Conservation (phyloP, 2,329 filamentous ascomycete species). For the Stagonosporopsis vannaccii region DNA sequence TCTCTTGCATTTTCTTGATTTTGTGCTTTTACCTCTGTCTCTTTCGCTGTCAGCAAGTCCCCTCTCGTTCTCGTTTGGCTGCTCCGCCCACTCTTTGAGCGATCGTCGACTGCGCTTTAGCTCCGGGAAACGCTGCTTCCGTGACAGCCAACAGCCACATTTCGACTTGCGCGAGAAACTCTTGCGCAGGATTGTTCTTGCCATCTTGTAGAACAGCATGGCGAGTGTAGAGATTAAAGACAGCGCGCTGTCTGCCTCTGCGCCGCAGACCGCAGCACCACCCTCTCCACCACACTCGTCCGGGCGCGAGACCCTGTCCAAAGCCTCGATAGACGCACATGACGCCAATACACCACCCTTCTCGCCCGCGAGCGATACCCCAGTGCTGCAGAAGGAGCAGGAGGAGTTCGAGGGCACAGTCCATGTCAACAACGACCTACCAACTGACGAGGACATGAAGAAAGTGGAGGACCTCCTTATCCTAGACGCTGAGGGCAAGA, state of each 20-base stretch:
- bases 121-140: slow-evolving; percentile 30
- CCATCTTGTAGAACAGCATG: slow-evolving; percentile 21
- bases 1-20: neutral
- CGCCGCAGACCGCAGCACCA: slow-evolving; percentile 22
- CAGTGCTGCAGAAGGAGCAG: slow-evolving; percentile 40
- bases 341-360: slow-evolving; percentile 36
- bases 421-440: slow-evolving; percentile 48
- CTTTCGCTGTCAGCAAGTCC: too few species aligned
- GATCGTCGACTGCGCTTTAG: slow-evolving; percentile 28
- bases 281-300: slow-evolving; percentile 38
- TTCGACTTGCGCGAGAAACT: neutral
- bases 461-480: slow-evolving; percentile 44
- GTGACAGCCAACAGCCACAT: slow-evolving; percentile 17
- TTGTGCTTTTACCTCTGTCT: slow-evolving; percentile 8
- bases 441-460: slow-evolving; percentile 40
- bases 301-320: slow-evolving; percentile 24
- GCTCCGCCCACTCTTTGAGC: slow-evolving; percentile 18
- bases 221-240: slow-evolving; percentile 25
- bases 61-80: slow-evolving; percentile 9
- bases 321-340: slow-evolving; percentile 27
- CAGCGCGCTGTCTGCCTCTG: slow-evolving; percentile 12
- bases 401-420: slow-evolving; percentile 46
- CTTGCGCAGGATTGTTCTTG: neutral
- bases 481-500: slow-evolving; percentile 46
- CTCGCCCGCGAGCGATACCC: slow-evolving; percentile 43